Evolutionary conservation across 192 early-diverging fungal species (phyloP).

Genomic region (Mortierella antarctica): DNA sequence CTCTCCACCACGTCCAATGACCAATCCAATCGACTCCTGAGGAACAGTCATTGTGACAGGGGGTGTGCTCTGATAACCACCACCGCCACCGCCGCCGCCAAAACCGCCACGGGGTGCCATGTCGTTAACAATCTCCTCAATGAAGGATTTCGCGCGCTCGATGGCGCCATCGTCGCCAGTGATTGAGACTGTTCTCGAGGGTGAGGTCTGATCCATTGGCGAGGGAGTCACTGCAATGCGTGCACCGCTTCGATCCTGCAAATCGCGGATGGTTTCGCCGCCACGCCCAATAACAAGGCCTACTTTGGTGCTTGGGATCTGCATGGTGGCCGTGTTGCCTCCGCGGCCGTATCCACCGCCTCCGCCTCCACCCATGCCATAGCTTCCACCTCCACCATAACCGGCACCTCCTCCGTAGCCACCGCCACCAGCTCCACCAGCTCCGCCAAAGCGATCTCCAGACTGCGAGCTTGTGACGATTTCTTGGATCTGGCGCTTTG

Average conservation of each 20-base stretch:
- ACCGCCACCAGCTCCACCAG: conserved; percentile 13
- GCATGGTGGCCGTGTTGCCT: conserved; percentile 58
- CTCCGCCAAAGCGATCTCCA: conserved; percentile 34
- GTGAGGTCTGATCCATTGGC: conserved; percentile 51
- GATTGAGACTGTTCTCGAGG: conserved; percentile 70
- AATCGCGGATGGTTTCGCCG: conserved; percentile 80
- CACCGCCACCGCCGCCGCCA: conserved; percentile 25
- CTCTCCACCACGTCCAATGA: conserved; percentile 70
- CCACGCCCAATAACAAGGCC: conserved; percentile 87
- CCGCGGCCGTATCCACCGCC: conserved; percentile 40
- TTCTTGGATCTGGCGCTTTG: conserved; percentile 65
- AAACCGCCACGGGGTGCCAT: conserved; percentile 23
- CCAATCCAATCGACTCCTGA: conserved; percentile 63
- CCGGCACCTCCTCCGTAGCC: conserved; percentile 1
- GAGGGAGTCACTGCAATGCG: conserved; percentile 74
- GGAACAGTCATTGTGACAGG: conserved; percentile 70
- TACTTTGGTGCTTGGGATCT: conserved; percentile 75
- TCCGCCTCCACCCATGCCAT: conserved; percentile 29
- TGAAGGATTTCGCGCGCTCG: conserved; percentile 74
- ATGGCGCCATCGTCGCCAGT: conserved; percentile 76
- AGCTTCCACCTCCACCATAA: conserved; percentile 15
- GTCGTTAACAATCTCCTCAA: conserved; percentile 78
- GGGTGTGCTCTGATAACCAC: conserved; percentile 52
- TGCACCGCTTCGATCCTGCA: conserved; percentile 75
- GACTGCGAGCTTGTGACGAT: conserved; percentile 55